Evolutionary conservation across 2,329 filamentous ascomycete genomes (phyloP).

Genomic region (Fusarium tjaetaba): DNA sequence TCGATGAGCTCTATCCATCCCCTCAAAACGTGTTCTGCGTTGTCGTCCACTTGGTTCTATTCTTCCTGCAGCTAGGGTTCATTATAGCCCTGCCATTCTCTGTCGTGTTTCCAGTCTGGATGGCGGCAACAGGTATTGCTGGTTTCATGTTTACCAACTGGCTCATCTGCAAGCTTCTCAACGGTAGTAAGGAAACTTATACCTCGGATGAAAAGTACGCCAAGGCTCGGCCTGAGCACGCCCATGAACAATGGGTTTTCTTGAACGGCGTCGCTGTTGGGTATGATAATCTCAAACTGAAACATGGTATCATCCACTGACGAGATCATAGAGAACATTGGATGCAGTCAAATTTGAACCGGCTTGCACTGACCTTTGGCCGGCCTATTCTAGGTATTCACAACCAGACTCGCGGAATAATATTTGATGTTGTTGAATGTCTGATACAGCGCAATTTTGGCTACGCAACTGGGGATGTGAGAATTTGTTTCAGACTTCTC

Average conservation of each 20-base stretch:
- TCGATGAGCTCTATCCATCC: conserved; percentile 73
- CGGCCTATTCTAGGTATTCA: conserved; percentile 78
- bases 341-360: conserved; percentile 76
- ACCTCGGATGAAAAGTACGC: conserved; percentile 65
- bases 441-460: conserved; percentile 78
- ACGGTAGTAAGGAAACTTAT: conserved; percentile 61
- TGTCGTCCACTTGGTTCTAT: conserved; percentile 66
- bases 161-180: conserved; percentile 60
- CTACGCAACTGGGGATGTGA: conserved; percentile 76
- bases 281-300: conserved; percentile 52
- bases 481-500: conserved; percentile 68
- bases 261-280: conserved; percentile 76
- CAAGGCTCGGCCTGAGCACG: conserved; percentile 58
- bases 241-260: conserved; percentile 81
- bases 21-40: conserved; percentile 66
- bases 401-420: conserved; percentile 76
- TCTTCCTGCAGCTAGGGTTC: conserved; percentile 68
- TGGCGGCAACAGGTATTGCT: conserved; percentile 51
- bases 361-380: conserved; percentile 76
- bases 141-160: conserved; percentile 62
- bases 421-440: conserved; percentile 82
- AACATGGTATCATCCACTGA: conserved; percentile 8
- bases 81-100: conserved; percentile 66
- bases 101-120: conserved; percentile 60
- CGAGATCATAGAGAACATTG: conserved; percentile 62